These are phyloP conservation scores for Aaosphaeria arxii DNA, from an alignment of 2,329 filamentous ascomycete species.

Conservation along the genomic window DNA sequence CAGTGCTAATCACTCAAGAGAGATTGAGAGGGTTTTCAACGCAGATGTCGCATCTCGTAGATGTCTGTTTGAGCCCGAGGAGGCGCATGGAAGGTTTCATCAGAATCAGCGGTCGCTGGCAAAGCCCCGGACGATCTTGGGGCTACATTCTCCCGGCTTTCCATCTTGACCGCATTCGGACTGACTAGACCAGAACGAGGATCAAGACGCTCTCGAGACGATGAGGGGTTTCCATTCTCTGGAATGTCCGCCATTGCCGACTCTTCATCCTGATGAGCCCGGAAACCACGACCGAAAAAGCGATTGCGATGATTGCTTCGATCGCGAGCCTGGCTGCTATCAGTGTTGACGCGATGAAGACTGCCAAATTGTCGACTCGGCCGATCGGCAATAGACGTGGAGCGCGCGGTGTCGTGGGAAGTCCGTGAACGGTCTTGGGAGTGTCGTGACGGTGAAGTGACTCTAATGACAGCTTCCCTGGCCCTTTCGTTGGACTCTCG, in stretches of 20 bases:
- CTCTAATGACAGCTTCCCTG: constrained; percentile 37
- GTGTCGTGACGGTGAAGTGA: constrained; percentile 36
- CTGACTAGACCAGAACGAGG: constrained; percentile 33
- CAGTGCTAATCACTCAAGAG: too few relatives aligned
- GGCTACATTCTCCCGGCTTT: constrained; percentile 16
- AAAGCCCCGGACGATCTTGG: constrained; percentile 24
- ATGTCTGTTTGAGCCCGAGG: constrained; percentile 26
- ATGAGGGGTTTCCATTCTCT: constrained; percentile 25
- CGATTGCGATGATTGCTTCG: constrained; percentile 55
- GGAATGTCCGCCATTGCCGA: constrained; percentile 48
- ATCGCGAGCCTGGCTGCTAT: constrained; percentile 28
- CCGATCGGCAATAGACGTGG: constrained; percentile 21
- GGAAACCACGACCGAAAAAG: constrained; percentile 55
- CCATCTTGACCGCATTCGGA: constrained; percentile 22
- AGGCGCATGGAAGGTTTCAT: constrained; percentile 19
- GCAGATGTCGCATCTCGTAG: constrained; percentile 31
- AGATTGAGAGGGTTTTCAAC: constrained; percentile 3
- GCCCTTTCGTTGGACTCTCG: constrained; percentile 35
- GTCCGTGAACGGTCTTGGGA: constrained; percentile 23
- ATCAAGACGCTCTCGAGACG: constrained; percentile 32
- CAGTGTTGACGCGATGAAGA: constrained; percentile 34
- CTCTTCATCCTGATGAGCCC: constrained; percentile 32
- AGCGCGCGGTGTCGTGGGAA: constrained; percentile 33
- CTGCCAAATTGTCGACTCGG: constrained; percentile 19
- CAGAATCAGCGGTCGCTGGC: constrained; percentile 15